phyloP scores from a whole-genome alignment of 2,329 filamentous ascomycete species.

The Pestalotiopsis sp. region DNA sequence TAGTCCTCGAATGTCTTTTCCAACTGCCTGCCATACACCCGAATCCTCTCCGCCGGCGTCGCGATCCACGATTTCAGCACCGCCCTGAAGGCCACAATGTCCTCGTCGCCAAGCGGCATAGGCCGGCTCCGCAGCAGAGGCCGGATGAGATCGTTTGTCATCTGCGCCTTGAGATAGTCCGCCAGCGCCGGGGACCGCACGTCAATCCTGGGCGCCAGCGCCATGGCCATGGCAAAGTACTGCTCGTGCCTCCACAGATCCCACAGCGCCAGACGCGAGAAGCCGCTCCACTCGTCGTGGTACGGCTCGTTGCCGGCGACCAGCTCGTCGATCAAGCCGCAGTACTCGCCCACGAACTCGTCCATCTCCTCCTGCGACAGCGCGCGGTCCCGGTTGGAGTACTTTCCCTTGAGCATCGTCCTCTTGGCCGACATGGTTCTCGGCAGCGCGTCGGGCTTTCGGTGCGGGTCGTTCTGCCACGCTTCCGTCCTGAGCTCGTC shows the following conservation, averaged over 20 bases:
- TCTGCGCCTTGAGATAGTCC: neutral
- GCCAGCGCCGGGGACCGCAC: neutral
- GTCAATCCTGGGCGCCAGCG: neutral
- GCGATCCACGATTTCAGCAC: neutral
- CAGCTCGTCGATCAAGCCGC: neutral
- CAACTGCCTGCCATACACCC: neutral
- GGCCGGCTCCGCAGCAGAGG: neutral
- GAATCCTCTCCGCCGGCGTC: neutral
- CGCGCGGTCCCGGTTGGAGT: neutral
- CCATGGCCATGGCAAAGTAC: neutral
- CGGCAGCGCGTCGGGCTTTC: slow-evolving; percentile 12
- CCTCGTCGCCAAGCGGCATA: neutral
- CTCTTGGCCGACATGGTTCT: slow-evolving; percentile 12
- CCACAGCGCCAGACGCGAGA: neutral
- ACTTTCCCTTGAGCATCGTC: slow-evolving; percentile 6
- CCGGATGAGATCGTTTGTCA: neutral
- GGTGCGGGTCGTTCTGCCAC: slow-evolving; percentile 11
- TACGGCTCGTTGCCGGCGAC: neutral
- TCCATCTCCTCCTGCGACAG: neutral
- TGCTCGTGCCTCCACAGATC: neutral
- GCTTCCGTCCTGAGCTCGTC: slow-evolving; percentile 16
- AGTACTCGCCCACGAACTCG: neutral
- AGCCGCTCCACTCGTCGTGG: neutral
- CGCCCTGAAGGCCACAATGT: neutral
- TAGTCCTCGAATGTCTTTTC: neutral